Evolutionary conservation across 2,329 filamentous ascomycete genomes (phyloP).

Genomic region (Piedraia hortae): DNA sequence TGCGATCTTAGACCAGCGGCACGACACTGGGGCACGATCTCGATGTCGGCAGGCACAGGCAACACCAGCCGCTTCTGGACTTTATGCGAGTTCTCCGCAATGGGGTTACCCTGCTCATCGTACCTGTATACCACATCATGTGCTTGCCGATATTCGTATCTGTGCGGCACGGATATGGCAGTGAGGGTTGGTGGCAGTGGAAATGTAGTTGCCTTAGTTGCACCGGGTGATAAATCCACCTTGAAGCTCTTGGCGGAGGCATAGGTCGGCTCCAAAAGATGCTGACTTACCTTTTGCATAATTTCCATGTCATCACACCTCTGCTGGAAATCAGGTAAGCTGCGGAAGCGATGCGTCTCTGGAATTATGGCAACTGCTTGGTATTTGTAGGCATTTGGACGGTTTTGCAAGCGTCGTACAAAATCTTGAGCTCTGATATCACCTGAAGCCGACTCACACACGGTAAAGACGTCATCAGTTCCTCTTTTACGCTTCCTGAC

Average conservation of each 20-base stretch:
- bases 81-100: constrained; percentile 21
- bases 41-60: constrained; percentile 32
- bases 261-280: constrained; percentile 37
- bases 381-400: constrained; percentile 7
- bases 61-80: constrained; percentile 13
- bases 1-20: constrained; percentile 16
- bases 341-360: constrained; percentile 65
- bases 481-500: constrained; percentile 66
- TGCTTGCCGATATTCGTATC: constrained; percentile 66
- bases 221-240: constrained; percentile 34
- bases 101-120: constrained; percentile 28
- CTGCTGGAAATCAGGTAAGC: constrained; percentile 55
- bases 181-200: constrained; percentile 10
- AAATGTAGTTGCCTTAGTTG: constrained; percentile 35
- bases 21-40: constrained; percentile 26
- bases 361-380: constrained; percentile 29
- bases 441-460: constrained; percentile 1
- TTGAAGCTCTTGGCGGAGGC: constrained; percentile 35
- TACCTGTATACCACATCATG: constrained; percentile 38
- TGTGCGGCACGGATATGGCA: constrained; percentile 8
- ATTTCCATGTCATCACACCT: constrained; percentile 22
- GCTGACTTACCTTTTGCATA: constrained; percentile 40
- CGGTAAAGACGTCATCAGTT: constrained; percentile 27
- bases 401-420: constrained; percentile 10
- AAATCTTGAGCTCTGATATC: constrained; percentile 6